Base-by-base conservation (phyloP, 768 basidiomycete species). In the Lentinula aciculospora region DNA sequence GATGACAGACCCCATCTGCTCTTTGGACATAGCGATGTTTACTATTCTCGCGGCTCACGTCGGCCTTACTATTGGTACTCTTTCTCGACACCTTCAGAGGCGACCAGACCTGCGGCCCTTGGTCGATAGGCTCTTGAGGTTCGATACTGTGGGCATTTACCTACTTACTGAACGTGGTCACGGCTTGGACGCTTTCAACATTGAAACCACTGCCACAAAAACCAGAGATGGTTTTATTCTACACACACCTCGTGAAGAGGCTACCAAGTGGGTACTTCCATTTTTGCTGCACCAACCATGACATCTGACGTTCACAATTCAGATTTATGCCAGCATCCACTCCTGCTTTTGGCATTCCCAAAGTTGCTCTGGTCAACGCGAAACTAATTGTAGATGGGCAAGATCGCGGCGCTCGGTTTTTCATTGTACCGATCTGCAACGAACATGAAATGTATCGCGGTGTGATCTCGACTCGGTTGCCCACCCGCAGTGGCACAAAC, bases 271-370 rank as follows among this genome's bases (percentile, higher is more conserved):
- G 58, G 77, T 68, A 28, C 21, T 25, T 29, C 34, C 28, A 40
- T 46, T 25, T 42, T 13, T 21, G 56, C 28, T 57, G 50, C 2
- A 7, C 15, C 3, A 19, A 40, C 15, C n/a, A 17, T 23, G 29
- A 55, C 31, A 48, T 45, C n/a, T 45, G 27, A 56, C 58, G 53
- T 46, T 45, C 29, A 62, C 42, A 32, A 29, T 51, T 29, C 58
- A 83, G 83, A 61, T 83, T 82, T 62, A 83, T 84, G 82, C 81
- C 82, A 8, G 76, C 81, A 23, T 78, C 83, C 3, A 79, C 78
- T 10, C 81, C 82, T 1, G 64, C 70, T 6, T 82, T 81, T 62
- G 76, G 76, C 4, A 72, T 81, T n/a, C 71, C 80, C 1, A 83
- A 82, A 59, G 71, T 83, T 4, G 81, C 81, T 13, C 61, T 84